These are phyloP conservation scores for Rhizopogon sp. DNA, from an alignment of 768 basidiomycete genomes.

Conservation along the genomic window DNA sequence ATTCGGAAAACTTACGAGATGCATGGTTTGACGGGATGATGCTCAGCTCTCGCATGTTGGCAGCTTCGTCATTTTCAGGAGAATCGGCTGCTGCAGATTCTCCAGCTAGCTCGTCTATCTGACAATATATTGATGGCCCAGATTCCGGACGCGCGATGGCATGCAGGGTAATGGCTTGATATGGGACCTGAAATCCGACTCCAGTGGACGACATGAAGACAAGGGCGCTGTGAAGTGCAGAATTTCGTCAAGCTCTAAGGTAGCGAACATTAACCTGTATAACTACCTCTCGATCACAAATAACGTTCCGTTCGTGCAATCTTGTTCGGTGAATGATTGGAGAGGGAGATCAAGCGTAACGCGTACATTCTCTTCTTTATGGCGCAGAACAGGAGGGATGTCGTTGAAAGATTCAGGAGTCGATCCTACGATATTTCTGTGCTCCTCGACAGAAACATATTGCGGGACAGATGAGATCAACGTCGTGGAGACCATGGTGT, in stretches of 20 bases:
- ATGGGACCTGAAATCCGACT: slow-evolving; percentile 78
- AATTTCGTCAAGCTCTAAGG: slow-evolving; percentile 2
- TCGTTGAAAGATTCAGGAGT: slow-evolving; percentile 83
- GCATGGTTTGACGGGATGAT: slow-evolving; percentile 59
- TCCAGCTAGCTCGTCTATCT: slow-evolving; percentile 68
- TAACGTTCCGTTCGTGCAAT: slow-evolving; percentile 57
- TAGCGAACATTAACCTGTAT: not conserved
- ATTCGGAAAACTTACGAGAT: slow-evolving; percentile 47
- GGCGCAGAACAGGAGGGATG: slow-evolving; percentile 79
- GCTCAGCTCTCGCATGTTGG: slow-evolving; percentile 73
- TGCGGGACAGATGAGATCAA: not conserved
- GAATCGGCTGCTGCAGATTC: slow-evolving; percentile 32
- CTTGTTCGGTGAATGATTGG: slow-evolving; percentile 49
- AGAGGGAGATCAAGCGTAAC: slow-evolving; percentile 66
- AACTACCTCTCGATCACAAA: slow-evolving; percentile 83
- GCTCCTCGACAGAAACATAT: not conserved
- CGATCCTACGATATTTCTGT: slow-evolving; percentile 40
- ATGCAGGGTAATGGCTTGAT: slow-evolving; percentile 89
- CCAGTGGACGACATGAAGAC: slow-evolving; percentile 70
- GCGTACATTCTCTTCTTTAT: slow-evolving; percentile 67
- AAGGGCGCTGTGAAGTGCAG: slow-evolving; percentile 47
- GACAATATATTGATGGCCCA: slow-evolving; percentile 83
- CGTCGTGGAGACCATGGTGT: not conserved
- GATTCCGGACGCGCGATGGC: slow-evolving; percentile 74
- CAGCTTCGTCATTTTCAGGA: slow-evolving; percentile 31